Evolutionary conservation across 23 red algal genomes (phyloP).

Genomic region (Pyropia yezoensis): DNA sequence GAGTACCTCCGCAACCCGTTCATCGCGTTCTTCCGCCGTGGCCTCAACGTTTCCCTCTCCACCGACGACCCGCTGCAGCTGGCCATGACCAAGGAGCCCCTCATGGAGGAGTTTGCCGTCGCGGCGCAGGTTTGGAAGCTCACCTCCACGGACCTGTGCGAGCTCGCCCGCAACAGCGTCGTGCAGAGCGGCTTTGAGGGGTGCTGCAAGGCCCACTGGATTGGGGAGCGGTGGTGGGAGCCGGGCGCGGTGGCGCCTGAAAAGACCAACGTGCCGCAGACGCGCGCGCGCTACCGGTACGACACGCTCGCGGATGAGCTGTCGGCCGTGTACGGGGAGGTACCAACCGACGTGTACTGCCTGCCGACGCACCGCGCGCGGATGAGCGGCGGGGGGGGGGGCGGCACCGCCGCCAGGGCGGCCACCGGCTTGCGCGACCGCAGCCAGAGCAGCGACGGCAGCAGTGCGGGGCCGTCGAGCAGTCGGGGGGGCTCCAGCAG

Average conservation of each 20-base stretch:
- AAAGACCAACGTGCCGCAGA: conserved; percentile 81
- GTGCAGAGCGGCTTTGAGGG: conserved; percentile 92
- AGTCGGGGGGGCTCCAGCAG: too few relatives aligned
- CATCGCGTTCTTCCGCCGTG: conserved; percentile 47
- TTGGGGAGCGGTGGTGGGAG: conserved; percentile 53
- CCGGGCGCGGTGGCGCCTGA: conserved; percentile 58
- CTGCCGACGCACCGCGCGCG: conserved; percentile 26
- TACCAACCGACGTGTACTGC: conserved; percentile 20
- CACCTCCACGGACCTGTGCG: conserved; percentile 71
- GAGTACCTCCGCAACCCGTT: conserved; percentile 75
- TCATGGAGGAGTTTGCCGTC: conserved; percentile 97
- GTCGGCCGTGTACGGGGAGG: conserved; percentile 32
- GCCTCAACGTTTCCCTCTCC: conserved; percentile 80
- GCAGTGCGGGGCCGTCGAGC: too few relatives aligned
- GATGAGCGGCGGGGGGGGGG: not conserved
- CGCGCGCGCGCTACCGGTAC: conserved; percentile 66
- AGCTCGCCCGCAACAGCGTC: conserved; percentile 88
- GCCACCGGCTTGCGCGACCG: too few relatives aligned
- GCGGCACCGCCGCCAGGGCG: too few relatives aligned
- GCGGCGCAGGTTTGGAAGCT: conserved; percentile 86
- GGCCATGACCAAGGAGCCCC: conserved; percentile 79
- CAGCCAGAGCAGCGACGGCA: too few relatives aligned
- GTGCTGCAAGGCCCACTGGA: conserved; percentile 80
- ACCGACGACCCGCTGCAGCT: conserved; percentile 94
- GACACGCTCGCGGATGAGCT: conserved; percentile 80